phyloP scores from a whole-genome alignment of 164 flowering plant genomes.

The Echeveria elegans region DNA sequence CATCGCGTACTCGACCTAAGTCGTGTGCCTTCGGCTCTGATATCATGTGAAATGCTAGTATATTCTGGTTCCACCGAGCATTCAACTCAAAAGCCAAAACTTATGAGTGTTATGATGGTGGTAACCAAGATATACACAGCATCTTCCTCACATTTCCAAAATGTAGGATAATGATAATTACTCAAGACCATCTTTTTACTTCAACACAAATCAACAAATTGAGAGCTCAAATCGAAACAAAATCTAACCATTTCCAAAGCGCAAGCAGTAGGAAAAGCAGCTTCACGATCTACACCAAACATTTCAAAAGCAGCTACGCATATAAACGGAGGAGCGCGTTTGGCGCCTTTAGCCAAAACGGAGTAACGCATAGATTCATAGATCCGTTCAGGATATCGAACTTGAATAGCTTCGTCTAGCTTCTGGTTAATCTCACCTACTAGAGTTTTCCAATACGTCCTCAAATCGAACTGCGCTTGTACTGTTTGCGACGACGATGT shows the following conservation, averaged over 20 bases:
- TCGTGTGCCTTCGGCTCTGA: no score
- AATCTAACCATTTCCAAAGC: constrained; percentile 81
- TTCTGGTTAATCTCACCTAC: constrained; percentile 53
- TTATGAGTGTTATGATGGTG: no score
- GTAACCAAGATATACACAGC: no score
- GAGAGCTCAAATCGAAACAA: background rate
- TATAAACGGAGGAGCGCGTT: constrained; percentile 82
- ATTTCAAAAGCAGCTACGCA: constrained; percentile 76
- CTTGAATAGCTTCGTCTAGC: constrained; percentile 60
- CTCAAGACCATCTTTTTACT: no score
- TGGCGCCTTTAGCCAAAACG: constrained; percentile 57
- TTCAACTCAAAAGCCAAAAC: no score
- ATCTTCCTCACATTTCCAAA: no score
- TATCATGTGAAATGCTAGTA: no score
- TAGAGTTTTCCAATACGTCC: constrained; percentile 55
- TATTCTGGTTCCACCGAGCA: no score
- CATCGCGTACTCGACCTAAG: no score
- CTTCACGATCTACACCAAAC: constrained; percentile 65
- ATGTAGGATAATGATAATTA: no score
- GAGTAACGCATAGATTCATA: constrained; percentile 82
- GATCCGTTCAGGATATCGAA: constrained; percentile 56
- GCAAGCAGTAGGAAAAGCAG: constrained; percentile 94
- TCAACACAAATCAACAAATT: no score
- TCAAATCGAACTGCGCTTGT: constrained; percentile 40
- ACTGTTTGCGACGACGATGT: background rate